These are phyloP conservation scores for Zygnema cylindricum DNA, from an alignment of 139 green algal genomes.

Conservation along the genomic window DNA sequence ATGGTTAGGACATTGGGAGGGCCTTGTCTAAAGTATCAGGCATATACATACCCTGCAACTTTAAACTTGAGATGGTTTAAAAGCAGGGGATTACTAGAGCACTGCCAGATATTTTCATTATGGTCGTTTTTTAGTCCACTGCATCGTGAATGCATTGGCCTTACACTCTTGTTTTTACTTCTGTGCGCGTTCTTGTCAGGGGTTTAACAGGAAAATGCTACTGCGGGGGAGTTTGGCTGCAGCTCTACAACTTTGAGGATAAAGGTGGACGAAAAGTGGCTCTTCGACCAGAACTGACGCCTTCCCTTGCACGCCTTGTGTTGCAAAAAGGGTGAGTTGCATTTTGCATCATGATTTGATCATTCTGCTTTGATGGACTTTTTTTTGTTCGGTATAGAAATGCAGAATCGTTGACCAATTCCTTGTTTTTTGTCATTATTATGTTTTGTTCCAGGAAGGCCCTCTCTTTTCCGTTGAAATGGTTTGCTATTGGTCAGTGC, in stretches of 20 bases:
- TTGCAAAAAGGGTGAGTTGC: conserved; percentile 56
- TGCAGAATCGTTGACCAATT: neutral
- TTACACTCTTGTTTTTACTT: no score
- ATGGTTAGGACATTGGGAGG: no score
- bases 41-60: no score
- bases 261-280: conserved; percentile 88
- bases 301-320: conserved; percentile 78
- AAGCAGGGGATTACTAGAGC: no score
- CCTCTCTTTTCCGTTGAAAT: conserved; percentile 90
- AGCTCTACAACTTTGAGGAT: conserved; percentile 98
- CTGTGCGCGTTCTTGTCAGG: no score
- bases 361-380: no score
- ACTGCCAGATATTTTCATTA: no score
- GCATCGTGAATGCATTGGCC: no score
- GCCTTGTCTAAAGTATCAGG: no score
- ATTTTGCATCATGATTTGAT: no score
- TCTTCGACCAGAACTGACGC: conserved; percentile 94
- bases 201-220: neutral
- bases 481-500: conserved; percentile 94
- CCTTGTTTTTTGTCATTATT: neutral
- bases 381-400: neutral
- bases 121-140: no score
- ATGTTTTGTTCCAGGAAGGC: conserved; percentile 42
- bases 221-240: neutral
- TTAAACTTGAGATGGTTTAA: no score